Conservation (phyloP, 2,329 filamentous ascomycete species). For the Epichloe elymi region DNA sequence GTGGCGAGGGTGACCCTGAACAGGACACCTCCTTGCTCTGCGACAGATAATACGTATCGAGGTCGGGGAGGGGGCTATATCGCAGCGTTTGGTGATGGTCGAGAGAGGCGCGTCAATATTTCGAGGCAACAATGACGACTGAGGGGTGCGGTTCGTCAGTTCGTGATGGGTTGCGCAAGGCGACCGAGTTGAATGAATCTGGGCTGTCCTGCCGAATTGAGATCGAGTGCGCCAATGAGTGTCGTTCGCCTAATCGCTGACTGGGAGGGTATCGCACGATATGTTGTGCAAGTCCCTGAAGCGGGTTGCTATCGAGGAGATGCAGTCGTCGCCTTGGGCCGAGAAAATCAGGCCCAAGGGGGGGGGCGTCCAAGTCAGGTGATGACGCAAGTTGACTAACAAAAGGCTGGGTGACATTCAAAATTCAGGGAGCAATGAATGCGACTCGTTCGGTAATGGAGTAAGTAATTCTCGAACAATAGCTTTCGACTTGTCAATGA, state of each 20-base stretch:
- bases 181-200: neutral
- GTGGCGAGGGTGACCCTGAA: conserved; percentile 20
- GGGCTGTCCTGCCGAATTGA: neutral
- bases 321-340: neutral
- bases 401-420: no score
- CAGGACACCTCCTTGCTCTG: conserved; percentile 19
- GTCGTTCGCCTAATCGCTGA: neutral
- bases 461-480: no score
- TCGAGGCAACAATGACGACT: neutral
- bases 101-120: neutral
- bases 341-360: neutral
- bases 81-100: neutral
- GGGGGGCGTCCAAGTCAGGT: conserved; percentile 5
- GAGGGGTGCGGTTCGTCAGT: neutral
- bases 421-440: no score
- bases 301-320: neutral
- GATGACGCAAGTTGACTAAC: neutral
- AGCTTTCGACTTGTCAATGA: no score
- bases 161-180: neutral
- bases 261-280: neutral
- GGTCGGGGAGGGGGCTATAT: neutral
- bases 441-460: no score
- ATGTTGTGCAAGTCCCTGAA: neutral
- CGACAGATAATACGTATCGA: neutral
- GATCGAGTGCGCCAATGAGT: neutral